These are phyloP conservation scores for Coemansia sp. DNA, from an alignment of 192 early-diverging fungal species.

Conservation along the genomic window DNA sequence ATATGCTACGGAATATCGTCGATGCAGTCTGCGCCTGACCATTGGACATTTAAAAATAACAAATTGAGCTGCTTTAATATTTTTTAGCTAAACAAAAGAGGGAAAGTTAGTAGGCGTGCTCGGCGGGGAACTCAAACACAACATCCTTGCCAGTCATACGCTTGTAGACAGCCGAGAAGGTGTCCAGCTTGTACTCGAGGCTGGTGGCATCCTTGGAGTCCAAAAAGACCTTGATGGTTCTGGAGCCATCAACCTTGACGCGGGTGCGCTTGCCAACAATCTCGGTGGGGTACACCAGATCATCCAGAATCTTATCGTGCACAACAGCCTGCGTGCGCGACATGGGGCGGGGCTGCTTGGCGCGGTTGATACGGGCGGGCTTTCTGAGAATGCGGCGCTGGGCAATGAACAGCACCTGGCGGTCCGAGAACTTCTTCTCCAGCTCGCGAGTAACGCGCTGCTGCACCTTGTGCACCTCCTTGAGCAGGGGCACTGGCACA, in stretches of 20 bases:
- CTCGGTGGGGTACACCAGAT: conserved; percentile 98
- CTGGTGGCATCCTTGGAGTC: conserved; percentile 97
- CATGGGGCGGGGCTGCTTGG: conserved; percentile 91
- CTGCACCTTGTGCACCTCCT: conserved; percentile 97
- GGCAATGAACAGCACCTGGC: conserved; percentile 92
- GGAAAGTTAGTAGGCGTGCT: conserved; percentile 42
- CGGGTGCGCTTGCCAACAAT: conserved; percentile 98
- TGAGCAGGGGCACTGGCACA: conserved; percentile 92
- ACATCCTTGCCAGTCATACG: conserved; percentile 97
- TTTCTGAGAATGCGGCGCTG: conserved; percentile 95
- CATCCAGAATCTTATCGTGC: conserved; percentile 95
- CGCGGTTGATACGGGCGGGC: conserved; percentile 85
- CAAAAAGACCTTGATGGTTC: conserved; percentile 94
- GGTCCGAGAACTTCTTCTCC: conserved; percentile 99
- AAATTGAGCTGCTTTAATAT: neutral
- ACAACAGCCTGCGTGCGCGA: conserved; percentile 94
- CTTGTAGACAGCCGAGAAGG: conserved; percentile 94
- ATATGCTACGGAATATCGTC: conserved; percentile 18
- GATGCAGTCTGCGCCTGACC: neutral
- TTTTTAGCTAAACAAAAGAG: neutral
- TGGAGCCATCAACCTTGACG: conserved; percentile 92
- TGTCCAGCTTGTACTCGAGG: conserved; percentile 98
- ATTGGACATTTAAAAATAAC: conserved; percentile 2
- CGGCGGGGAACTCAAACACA: conserved; percentile 91
- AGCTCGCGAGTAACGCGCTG: conserved; percentile 95